A percentile compares a stretch with the other conserved stretches of the same genome.
phyloP scores from a whole-genome alignment of 805 yeast genomes.

The Metschnikowia matae region DNA sequence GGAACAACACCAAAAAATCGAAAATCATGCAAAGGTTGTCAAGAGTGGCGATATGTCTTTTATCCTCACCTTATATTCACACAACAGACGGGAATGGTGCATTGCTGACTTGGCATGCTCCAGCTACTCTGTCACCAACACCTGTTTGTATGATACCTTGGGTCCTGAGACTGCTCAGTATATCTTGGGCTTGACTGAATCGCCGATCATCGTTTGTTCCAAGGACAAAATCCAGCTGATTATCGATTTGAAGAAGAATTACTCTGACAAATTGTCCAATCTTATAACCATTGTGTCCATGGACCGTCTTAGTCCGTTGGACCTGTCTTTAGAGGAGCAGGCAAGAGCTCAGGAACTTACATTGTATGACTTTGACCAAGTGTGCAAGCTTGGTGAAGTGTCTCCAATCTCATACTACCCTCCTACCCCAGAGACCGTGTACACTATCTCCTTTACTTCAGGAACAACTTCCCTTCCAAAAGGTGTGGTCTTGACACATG shows the following conservation, averaged over 20 bases:
- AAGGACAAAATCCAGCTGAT: slow-evolving; percentile 47
- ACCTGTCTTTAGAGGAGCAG: slow-evolving; percentile 10
- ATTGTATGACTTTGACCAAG: slow-evolving; percentile 23
- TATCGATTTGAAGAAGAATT: slow-evolving; percentile 39
- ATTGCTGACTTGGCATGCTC: slow-evolving; percentile 35
- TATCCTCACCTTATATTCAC: slow-evolving; percentile 30
- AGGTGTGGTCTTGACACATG: slow-evolving; percentile 54
- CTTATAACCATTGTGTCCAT: slow-evolving; percentile 54
- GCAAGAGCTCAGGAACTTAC: slow-evolving; percentile 20
- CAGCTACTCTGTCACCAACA: slow-evolving; percentile 31
- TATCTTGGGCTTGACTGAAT: slow-evolving; percentile 31
- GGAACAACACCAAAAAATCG: slow-evolving; percentile 24
- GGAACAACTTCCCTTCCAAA: slow-evolving; percentile 68
- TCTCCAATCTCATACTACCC: slow-evolving; percentile 24
- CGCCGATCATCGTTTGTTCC: slow-evolving; percentile 32
- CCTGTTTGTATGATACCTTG: slow-evolving; percentile 40
- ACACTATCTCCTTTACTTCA: slow-evolving; percentile 47
- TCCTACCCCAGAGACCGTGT: slow-evolving; percentile 32
- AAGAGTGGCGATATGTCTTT: slow-evolving; percentile 25
- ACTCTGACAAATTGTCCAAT: slow-evolving; percentile 28
- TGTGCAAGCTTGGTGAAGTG: slow-evolving; percentile 39
- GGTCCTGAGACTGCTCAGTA: slow-evolving; percentile 32
- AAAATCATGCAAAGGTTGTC: slow-evolving; percentile 10
- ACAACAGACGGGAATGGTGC: slow-evolving; percentile 37
- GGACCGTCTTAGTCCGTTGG: slow-evolving; percentile 30